Percentiles rank a stretch among this genome's conserved stretches.
Conservation (phyloP, 306 rosid species). For the Oxytropis ochrocephala region DNA sequence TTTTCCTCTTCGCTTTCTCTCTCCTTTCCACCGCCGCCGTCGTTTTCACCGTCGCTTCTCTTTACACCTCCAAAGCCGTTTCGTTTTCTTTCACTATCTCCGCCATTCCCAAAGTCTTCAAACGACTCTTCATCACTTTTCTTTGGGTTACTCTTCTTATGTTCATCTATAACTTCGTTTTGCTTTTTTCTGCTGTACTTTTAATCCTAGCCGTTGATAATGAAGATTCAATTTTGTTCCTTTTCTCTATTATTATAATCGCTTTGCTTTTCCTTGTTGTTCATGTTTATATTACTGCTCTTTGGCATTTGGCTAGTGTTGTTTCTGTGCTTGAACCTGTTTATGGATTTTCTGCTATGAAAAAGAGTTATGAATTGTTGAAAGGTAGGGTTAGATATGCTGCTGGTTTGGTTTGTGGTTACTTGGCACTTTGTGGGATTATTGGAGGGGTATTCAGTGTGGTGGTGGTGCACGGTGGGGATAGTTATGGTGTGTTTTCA, state of each 20-base stretch:
- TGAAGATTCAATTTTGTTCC: slow-evolving; percentile 28
- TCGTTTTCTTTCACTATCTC: slow-evolving; percentile 66
- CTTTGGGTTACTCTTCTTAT: slow-evolving; percentile 73
- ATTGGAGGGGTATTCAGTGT: slow-evolving; percentile 51
- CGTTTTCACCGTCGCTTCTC: slow-evolving; percentile 92
- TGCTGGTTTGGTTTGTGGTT: slow-evolving; percentile 42
- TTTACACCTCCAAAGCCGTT: slow-evolving; percentile 77
- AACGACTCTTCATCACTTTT: slow-evolving; percentile 78
- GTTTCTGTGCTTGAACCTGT: slow-evolving; percentile 80
- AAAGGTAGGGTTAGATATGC: slow-evolving; percentile 63
- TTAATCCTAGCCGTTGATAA: slow-evolving; percentile 50
- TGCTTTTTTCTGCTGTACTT: slow-evolving; percentile 37
- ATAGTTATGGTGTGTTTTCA: slow-evolving; percentile 36
- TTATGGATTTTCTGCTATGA: slow-evolving; percentile 79
- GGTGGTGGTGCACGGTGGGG: slow-evolving; percentile 76
- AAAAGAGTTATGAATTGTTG: slow-evolving; percentile 71
- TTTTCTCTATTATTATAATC: slow-evolving; percentile 28
- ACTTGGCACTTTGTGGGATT: slow-evolving; percentile 46
- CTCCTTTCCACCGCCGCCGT: slow-evolving; percentile 94
- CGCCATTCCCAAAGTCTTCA: slow-evolving; percentile 82
- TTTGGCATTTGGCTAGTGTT: slow-evolving; percentile 92
- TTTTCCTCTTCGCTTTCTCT: slow-evolving; percentile 87
- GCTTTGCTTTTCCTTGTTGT: slow-evolving; percentile 51
- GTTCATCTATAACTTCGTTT: slow-evolving; percentile 54
- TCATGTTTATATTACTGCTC: slow-evolving; percentile 75